Base-by-base conservation (phyloP, 2,329 filamentous ascomycete species). In the Cladosporium colombiae region DNA sequence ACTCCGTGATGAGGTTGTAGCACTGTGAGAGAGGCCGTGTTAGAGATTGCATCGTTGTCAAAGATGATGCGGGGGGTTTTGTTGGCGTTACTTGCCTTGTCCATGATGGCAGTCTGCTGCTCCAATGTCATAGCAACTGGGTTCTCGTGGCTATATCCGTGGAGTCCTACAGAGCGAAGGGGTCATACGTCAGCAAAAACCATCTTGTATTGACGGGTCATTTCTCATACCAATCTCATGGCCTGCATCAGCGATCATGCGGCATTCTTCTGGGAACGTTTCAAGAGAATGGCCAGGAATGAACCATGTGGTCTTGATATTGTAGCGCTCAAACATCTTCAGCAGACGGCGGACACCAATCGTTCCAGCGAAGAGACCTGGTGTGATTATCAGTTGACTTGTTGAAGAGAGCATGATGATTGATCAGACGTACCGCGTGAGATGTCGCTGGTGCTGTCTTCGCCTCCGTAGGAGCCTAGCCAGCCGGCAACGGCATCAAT, bases 401-500 rank as follows among this genome's bases (percentile, higher is more conserved):
- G 25, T n/a, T n/a, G 25, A 31, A 8, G 7, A 7, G 6, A 29
- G 18, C 8, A 21, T 13, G 29, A 53, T 5, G 18, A 13, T 55
- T 21, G 37, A 29, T 37, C 16, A 23, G 35, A 18, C 18, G 2
- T 56, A 63, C 61, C 61, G 82, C 89, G 82, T 73, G 86, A 89
- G 68, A 92, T 91, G 70, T 92, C 90, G 72, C 84, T 90, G 1
- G 85, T 87, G 8, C 85, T 89, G 73, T 92, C 89, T 75, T 92
- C 85, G 44, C 90, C 89, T 18, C 88, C 88, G 71, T 93, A 92
- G 0, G 86, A 90, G 0, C 90, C 90, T 0, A 92, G 81, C 90
- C 90, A 92, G 10, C 90, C 89, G 1, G 89, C 86, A 1, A 92
- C 88, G n/a, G 89, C 89, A 69, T 92, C 89, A 29, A 92, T 88